A percentile compares a stretch with the other conserved stretches of the same genome.
Evolutionary conservation across 768 basidiomycete genomes (phyloP).

Genomic region (Tubosaeta sp.): DNA sequence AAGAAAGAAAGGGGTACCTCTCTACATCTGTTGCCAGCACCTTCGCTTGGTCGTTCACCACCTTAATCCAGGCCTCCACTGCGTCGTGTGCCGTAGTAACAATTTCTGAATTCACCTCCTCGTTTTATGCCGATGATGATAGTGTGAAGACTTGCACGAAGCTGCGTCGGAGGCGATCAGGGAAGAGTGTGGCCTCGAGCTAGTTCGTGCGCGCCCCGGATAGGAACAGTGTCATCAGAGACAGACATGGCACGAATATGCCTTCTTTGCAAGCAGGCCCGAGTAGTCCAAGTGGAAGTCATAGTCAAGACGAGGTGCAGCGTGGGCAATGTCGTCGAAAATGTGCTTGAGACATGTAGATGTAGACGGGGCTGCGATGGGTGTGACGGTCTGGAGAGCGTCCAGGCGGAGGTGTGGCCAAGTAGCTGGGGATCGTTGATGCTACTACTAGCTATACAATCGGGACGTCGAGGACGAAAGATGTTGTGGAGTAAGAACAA

Average conservation of each 20-base stretch:
- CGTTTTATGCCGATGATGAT: constrained; percentile 91
- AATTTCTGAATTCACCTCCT: constrained; percentile 88
- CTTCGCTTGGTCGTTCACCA: constrained; percentile 23
- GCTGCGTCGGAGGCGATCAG: constrained; percentile 72
- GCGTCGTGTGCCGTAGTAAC: constrained; percentile 90
- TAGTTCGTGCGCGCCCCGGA: constrained; percentile 75
- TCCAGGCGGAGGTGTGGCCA: constrained; percentile 72
- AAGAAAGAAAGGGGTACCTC: constrained; percentile 59
- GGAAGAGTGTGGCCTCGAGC: constrained; percentile 86
- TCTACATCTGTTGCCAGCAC: constrained; percentile 34
- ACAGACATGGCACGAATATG: constrained; percentile 84
- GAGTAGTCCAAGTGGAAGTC: constrained; percentile 90
- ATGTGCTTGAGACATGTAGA: constrained; percentile 80
- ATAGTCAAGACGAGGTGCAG: constrained; percentile 87
- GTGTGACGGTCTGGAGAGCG: constrained; percentile 71
- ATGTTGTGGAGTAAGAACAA: too few relatives aligned
- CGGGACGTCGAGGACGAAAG: constrained; percentile 36
- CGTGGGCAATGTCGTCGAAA: constrained; percentile 90
- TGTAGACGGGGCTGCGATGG: constrained; percentile 85
- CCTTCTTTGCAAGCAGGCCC: constrained; percentile 76
- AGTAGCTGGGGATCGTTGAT: constrained; percentile 29
- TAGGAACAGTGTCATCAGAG: constrained; percentile 85
- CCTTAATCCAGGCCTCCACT: constrained; percentile 65
- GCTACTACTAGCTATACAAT: constrained; percentile 9
- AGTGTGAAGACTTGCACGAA: constrained; percentile 69